Base-by-base conservation (phyloP, 2,329 filamentous ascomycete species). In the Furcasterigmium sp. region DNA sequence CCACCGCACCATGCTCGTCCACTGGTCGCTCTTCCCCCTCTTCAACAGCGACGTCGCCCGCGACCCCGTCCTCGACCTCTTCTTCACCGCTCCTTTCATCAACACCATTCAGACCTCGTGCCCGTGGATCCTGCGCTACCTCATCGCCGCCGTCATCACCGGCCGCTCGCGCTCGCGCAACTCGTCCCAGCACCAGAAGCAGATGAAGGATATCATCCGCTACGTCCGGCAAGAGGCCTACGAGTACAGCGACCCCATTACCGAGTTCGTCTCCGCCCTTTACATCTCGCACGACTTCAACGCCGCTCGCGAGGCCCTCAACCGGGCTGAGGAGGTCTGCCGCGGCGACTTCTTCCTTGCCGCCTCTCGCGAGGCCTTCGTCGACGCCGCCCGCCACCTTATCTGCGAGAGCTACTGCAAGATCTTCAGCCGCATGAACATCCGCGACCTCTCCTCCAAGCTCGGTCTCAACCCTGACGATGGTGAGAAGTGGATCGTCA, bases 361-460 rank as follows among this genome's bases (percentile, higher is more conserved):
- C 44, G 84, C 82, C 17, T 81, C 87, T 4, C 83, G 87, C 26
- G 91, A 97, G 57, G 76, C 82, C 34, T 98, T 98, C 62, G 88
- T 98, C 51, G 91, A 97, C 61, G 85, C 89, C 39, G 93, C 93
- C 30, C 80, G 93, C 60, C 93, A 98, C 75, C 76, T 98, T 48
- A 97, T 98, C 65, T 97, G 91, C 43, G 93, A 98, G 76, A 90
- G 84, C 66, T 98, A 98, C 79, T 98, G 93, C 87, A 97, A 97
- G 81, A 98, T 98, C 64, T 94, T 97, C 69, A 90, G 95, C 63
- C 81, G 91, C 57, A 98, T 98, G 64, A 91, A 97, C 66, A 97
- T 98, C 66, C 90, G 91, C 79, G 93, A 97, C 58, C 80, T 98
- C 46, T 95, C 90, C 52, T 85, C 83, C 51, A 87, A 93, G 64